These are phyloP conservation scores for Apiotrichum mycotoxinovorans DNA, from an alignment of 1,284 basidiomycete genomes.

Conservation along the genomic window DNA sequence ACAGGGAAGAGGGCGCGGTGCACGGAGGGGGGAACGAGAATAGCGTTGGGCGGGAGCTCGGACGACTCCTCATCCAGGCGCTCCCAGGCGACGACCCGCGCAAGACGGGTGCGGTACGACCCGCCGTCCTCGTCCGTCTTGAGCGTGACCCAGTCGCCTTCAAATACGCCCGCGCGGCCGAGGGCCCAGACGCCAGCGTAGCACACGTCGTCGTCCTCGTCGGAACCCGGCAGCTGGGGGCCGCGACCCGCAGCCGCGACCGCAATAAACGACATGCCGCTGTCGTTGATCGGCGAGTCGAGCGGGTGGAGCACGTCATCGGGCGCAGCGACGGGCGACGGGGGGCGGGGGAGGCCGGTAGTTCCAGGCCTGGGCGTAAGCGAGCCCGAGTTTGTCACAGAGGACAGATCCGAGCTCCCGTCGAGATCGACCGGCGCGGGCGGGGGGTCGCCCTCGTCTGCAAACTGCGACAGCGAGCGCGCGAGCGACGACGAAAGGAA, in stretches of 20 bases:
- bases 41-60: slow-evolving; percentile 55
- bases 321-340: slow-evolving; percentile 27
- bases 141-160: slow-evolving; percentile 78
- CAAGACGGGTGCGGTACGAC: slow-evolving; percentile 47
- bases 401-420: slow-evolving; percentile 8
- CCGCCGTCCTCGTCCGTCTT: slow-evolving; percentile 20
- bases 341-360: slow-evolving; percentile 8
- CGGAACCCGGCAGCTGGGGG: slow-evolving; percentile 2
- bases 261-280: slow-evolving; percentile 14
- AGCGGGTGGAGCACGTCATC: slow-evolving; percentile 20
- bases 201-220: slow-evolving; percentile 24
- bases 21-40: slow-evolving; percentile 53
- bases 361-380: slow-evolving; percentile 44
- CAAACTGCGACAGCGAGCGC: slow-evolving; percentile 22
- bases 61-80: slow-evolving; percentile 32
- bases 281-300: slow-evolving; percentile 14
- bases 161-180: slow-evolving; percentile 68
- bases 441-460: slow-evolving; percentile 28
- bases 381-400: slow-evolving; percentile 39
- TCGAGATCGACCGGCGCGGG: slow-evolving; percentile 15
- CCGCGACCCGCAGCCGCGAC: slow-evolving; percentile 2
- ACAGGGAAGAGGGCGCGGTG: slow-evolving; percentile 33
- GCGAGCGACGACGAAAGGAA: slow-evolving; percentile 18
- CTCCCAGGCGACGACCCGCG: slow-evolving; percentile 60
- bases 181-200: slow-evolving; percentile 57